Conservation (phyloP, 768 basidiomycete species). For the Mycena alexandri region DNA sequence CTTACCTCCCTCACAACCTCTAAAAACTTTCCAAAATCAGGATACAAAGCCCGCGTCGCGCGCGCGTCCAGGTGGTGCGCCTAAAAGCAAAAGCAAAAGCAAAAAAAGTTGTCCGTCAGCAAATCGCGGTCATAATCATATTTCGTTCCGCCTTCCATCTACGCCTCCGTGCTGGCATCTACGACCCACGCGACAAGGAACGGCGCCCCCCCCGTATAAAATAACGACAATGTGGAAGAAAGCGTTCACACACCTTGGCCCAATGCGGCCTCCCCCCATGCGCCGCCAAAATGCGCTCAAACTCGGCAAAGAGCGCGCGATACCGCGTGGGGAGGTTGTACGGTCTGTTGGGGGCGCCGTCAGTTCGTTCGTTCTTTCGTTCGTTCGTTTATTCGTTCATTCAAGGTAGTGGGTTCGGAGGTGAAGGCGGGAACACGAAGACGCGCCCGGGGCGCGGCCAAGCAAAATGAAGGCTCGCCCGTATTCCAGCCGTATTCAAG, state of each 20-base stretch:
- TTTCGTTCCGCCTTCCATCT: too few species aligned
- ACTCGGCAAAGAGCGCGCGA: conserved; percentile 78
- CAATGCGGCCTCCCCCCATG: conserved; percentile 93
- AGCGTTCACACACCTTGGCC: conserved; percentile 85
- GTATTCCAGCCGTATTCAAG: too few species aligned
- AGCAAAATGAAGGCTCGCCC: too few species aligned
- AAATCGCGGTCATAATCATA: too few species aligned
- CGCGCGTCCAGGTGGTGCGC: conserved; percentile 64
- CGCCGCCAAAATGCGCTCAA: conserved; percentile 76
- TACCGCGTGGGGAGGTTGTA: conserved; percentile 89
- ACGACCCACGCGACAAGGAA: too few species aligned
- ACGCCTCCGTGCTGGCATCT: too few species aligned
- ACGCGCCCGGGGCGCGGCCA: background rate
- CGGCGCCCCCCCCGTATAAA: too few species aligned
- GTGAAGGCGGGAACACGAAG: background rate
- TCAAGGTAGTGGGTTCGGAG: background rate
- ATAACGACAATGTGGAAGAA: too few species aligned
- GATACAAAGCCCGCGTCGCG: conserved; percentile 70
- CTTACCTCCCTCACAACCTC: conserved; percentile 25
- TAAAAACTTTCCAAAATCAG: conserved; percentile 82
- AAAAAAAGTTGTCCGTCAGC: too few species aligned
- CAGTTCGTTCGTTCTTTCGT: too few species aligned
- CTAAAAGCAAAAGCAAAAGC: conserved; percentile 9
- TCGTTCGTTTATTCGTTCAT: too few species aligned
- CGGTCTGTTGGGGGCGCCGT: conserved; percentile 64